phyloP scores from a whole-genome alignment of 108 stramenopile genomes.

The Mediolabrus comicus region DNA sequence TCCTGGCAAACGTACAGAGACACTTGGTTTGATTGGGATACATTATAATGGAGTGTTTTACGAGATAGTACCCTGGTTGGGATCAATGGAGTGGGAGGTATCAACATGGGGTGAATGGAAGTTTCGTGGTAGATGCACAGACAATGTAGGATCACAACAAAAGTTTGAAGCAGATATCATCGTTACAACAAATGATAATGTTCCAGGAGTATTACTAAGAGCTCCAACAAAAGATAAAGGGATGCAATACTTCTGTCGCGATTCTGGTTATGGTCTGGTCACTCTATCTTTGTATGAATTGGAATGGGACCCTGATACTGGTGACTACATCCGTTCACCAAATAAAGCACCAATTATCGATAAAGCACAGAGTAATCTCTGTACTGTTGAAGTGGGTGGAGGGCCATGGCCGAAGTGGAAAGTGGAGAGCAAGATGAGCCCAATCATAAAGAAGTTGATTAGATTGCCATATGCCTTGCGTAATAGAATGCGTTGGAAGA shows the following conservation, averaged over 20 bases:
- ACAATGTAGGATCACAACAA: slow-evolving; percentile 28
- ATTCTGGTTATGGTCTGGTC: slow-evolving; percentile 67
- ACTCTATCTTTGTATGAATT: slow-evolving; percentile 72
- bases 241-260: slow-evolving; percentile 81
- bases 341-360: slow-evolving; percentile 47
- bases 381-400: slow-evolving; percentile 78
- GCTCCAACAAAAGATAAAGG: slow-evolving; percentile 84
- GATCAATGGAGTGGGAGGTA: slow-evolving; percentile 78
- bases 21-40: slow-evolving; percentile 69
- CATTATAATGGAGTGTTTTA: slow-evolving; percentile 80
- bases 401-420: slow-evolving; percentile 64
- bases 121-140: slow-evolving; percentile 57
- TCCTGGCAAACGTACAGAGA: slow-evolving; percentile 53
- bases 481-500: too few species aligned
- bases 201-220: slow-evolving; percentile 66
- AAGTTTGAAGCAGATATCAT: slow-evolving; percentile 72
- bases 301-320: slow-evolving; percentile 49
- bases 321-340: slow-evolving; percentile 51
- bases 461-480: slow-evolving; percentile 1
- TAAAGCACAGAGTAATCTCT: slow-evolving; percentile 55
- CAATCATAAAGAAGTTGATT: background rate
- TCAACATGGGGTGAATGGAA: slow-evolving; percentile 60
- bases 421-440: background rate
- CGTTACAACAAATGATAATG: slow-evolving; percentile 52
- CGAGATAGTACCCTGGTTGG: slow-evolving; percentile 87